Evolutionary conservation across 352 stramenopile species (phyloP), one percentile per base, ranked within the genome.

Genomic region (Lagenidium sp.): DNA sequence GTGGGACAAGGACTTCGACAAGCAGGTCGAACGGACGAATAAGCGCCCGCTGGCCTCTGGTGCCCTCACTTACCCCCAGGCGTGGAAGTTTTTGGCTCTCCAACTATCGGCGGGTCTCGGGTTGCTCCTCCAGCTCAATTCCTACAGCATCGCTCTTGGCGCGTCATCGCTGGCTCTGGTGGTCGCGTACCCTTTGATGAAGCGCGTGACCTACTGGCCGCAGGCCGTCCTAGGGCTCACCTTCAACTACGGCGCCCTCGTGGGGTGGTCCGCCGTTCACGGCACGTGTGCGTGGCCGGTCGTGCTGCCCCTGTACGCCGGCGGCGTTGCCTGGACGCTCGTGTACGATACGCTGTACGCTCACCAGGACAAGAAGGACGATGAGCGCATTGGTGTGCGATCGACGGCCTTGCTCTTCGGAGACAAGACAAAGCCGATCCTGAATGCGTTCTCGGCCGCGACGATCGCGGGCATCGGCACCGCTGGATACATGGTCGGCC

Each of bases 341-440:
- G 86, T 99, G n/a, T 99, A 99, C 63, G 97, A 99, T 68, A 99
- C 96, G 12, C 64, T 99, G 19, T 99, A 99, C 70, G 97, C 95
- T 11, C 95, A 99, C 68, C 96, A 99, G 46, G 79, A 99, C 73
- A 98, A 98, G 76, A 79, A 81, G 12, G 96, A 99, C 61, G 96
- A 99, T 75, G 54, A 73, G 31, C 84, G 93, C 50, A 88, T 99
- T 30, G 95, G 95, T 26, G 82, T 99, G 32, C 85, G 92, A 43
- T 98, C 89, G 13, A 98, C 96, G 12, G 95, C 95, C 23, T 66
- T 99, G 43, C 84, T 96, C 6, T 98, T 99, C 70, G 95, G 91
- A 19, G 76, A 96, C 21, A 81, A 84, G 29, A 98, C 94, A 5
- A 97, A 96, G 67, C 88, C 84, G 3, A 84, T 98, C 31, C 59